phyloP scores from a whole-genome alignment of 2,329 filamentous ascomycete species.

The Exophiala bonariae region DNA sequence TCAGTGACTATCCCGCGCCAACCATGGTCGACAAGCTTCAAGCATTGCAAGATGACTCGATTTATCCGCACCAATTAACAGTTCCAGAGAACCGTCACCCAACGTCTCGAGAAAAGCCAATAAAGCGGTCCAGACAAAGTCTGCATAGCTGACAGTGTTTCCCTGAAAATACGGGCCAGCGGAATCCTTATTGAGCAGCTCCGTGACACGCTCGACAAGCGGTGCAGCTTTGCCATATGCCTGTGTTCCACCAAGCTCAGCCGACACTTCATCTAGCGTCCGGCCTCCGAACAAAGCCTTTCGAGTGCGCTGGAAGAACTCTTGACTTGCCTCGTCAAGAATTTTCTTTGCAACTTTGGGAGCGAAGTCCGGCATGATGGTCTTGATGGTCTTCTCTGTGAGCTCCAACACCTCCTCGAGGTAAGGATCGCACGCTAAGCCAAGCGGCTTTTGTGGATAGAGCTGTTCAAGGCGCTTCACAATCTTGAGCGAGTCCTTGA shows the following conservation, averaged over 20 bases:
- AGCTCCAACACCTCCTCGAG: too few species aligned
- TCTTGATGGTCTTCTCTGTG: background rate
- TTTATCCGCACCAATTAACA: background rate
- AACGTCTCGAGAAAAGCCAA: constrained; percentile 1
- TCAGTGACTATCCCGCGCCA: too few species aligned
- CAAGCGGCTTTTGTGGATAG: background rate
- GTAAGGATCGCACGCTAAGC: background rate
- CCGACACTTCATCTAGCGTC: background rate
- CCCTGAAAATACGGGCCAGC: constrained; percentile 3
- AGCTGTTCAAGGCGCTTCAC: background rate
- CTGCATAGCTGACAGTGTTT: background rate
- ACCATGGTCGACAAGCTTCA: constrained; percentile 4
- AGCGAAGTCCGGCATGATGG: background rate
- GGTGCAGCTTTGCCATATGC: background rate
- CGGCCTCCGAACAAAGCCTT: constrained; percentile 3
- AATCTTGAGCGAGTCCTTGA: constrained; percentile 8
- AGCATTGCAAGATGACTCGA: background rate
- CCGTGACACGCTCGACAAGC: background rate
- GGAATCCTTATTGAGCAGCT: background rate
- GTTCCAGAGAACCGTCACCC: background rate
- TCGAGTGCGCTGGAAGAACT: background rate
- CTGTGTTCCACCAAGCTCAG: background rate
- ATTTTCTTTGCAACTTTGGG: background rate
- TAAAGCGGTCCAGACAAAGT: constrained; percentile 3
- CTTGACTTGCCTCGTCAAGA: background rate